phyloP scores from a whole-genome alignment of 129 eudicot genomes.

The Artemisia annua region DNA sequence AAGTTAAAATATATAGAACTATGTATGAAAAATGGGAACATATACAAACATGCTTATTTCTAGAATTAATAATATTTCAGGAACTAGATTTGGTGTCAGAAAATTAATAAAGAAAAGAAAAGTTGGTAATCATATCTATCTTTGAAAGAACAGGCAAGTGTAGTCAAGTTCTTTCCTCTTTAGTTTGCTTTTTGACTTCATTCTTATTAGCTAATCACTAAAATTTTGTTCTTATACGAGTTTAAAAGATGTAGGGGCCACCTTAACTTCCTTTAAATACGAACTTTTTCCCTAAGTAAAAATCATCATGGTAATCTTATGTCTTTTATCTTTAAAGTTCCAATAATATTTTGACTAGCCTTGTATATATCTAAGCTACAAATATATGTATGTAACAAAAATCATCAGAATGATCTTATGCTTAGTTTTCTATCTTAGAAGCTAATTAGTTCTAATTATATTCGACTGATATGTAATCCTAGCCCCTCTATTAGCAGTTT shows the following conservation, averaged over 20 bases:
- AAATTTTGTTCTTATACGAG: constrained; percentile 42
- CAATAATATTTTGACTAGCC: constrained; percentile 47
- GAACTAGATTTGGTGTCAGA: constrained; percentile 30
- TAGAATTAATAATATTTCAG: constrained; percentile 2
- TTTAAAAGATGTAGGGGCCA: constrained; percentile 71
- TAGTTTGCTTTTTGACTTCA: constrained; percentile 51
- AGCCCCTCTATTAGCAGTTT: too few species aligned
- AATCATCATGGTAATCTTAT: constrained; percentile 32
- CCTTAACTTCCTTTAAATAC: constrained; percentile 27
- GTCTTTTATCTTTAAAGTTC: constrained; percentile 17
- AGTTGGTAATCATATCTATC: constrained; percentile 38
- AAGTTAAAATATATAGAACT: not conserved
- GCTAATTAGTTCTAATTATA: too few species aligned
- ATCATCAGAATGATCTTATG: too few species aligned
- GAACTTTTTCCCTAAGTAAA: constrained; percentile 15
- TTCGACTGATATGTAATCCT: too few species aligned
- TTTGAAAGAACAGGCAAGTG: constrained; percentile 33
- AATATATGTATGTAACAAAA: too few species aligned
- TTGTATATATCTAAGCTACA: constrained; percentile 3
- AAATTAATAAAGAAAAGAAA: constrained; percentile 33
- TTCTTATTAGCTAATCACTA: constrained; percentile 37
- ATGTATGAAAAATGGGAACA: constrained; percentile 6
- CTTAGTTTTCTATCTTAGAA: too few species aligned
- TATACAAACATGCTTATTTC: not conserved
- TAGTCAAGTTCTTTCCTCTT: constrained; percentile 42